Evolutionary conservation across 305 asterid species (phyloP).

Genomic region (Striga hermonthica): DNA sequence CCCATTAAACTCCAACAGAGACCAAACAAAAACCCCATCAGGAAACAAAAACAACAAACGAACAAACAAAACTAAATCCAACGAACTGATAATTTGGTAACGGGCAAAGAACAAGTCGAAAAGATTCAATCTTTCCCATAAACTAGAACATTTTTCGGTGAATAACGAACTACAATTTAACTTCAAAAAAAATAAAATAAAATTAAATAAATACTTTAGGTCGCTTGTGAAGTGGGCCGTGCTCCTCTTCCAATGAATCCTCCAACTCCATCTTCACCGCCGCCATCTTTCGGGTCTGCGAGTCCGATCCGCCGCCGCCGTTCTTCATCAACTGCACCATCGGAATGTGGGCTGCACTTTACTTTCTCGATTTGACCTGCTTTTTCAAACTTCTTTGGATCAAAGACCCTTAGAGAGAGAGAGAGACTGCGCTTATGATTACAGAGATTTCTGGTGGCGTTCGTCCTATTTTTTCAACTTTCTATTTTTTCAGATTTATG

Average conservation of each 20-base stretch:
- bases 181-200: constrained; percentile 10
- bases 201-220: constrained; percentile 54
- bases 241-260: constrained; percentile 66
- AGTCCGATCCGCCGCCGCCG: constrained; percentile 46
- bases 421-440: neutral
- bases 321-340: constrained; percentile 72
- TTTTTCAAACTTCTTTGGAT: constrained; percentile 27
- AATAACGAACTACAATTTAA: neutral
- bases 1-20: constrained; percentile 15
- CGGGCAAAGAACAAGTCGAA: constrained; percentile 18
- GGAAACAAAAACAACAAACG: neutral
- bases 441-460: neutral
- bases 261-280: constrained; percentile 71
- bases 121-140: neutral
- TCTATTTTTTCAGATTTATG: neutral
- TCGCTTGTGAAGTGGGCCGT: constrained; percentile 65
- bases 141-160: constrained; percentile 18
- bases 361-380: neutral
- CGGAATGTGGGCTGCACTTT: neutral
- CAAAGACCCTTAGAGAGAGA: constrained; percentile 29
- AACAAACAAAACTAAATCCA: constrained; percentile 12
- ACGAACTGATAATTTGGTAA: constrained; percentile 4
- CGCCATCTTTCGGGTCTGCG: constrained; percentile 44
- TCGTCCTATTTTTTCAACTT: neutral
- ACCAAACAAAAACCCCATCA: constrained; percentile 14